These are phyloP conservation scores for Sarcodon aspratus DNA, from an alignment of 768 basidiomycete genomes.

Conservation along the genomic window DNA sequence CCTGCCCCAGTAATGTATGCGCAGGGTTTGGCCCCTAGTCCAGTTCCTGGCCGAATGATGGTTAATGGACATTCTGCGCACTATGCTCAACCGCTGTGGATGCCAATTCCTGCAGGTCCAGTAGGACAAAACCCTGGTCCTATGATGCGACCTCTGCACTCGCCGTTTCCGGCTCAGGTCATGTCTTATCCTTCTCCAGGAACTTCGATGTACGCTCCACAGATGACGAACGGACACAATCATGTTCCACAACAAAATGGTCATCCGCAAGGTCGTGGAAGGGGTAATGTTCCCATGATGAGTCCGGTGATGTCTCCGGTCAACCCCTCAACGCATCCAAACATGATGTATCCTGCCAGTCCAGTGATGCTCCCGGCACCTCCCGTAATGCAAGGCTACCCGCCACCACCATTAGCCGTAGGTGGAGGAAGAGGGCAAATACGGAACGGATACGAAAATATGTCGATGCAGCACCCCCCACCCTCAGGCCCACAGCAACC, in stretches of 20 bases:
- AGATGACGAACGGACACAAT: conserved; percentile 25
- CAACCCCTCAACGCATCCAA: conserved; percentile 44
- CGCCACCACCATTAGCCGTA: conserved; percentile 4
- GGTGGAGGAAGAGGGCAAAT: conserved; percentile 26
- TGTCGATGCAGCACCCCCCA: conserved; percentile 13
- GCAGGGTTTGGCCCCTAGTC: conserved; percentile 46
- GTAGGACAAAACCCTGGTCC: conserved; percentile 34
- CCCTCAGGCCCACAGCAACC: conserved; percentile 7
- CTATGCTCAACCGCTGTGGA: conserved; percentile 58
- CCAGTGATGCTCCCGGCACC: conserved; percentile 20
- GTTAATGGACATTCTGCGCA: conserved; percentile 50
- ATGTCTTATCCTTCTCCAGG: conserved; percentile 54
- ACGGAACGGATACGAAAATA: conserved; percentile 16
- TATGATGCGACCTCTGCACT: conserved; percentile 45
- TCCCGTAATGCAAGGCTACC: conserved; percentile 2
- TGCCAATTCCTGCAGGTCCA: conserved; percentile 32
- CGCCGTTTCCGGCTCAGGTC: conserved; percentile 56
- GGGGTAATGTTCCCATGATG: conserved; percentile 35
- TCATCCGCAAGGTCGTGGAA: conserved; percentile 30
- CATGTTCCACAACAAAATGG: conserved; percentile 27
- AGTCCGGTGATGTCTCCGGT: conserved; percentile 64
- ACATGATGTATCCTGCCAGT: conserved; percentile 45
- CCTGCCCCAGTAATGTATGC: conserved; percentile 62
- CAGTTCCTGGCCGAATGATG: conserved; percentile 49
- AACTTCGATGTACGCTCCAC: conserved; percentile 33